Evolutionary conservation across 2,329 filamentous ascomycete genomes (phyloP).

Genomic region (Scedosporium apiospermum): DNA sequence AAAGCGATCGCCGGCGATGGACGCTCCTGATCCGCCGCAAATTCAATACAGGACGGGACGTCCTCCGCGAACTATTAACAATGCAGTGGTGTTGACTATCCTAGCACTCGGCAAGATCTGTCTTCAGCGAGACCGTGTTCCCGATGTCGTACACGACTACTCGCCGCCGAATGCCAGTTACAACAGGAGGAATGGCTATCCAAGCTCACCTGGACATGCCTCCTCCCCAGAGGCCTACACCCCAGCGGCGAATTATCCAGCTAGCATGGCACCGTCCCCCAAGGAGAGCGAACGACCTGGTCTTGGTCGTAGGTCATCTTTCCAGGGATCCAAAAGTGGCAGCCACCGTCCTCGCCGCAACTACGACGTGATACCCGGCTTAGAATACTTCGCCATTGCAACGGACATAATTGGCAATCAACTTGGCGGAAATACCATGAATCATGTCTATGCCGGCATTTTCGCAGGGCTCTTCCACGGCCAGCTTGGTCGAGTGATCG

Average conservation of each 20-base stretch:
- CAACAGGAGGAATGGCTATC: conserved; percentile 29
- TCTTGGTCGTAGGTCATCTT: conserved; percentile 40
- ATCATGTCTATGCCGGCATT: conserved; percentile 76
- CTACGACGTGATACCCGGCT: conserved; percentile 75
- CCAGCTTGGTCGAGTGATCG: conserved; percentile 75
- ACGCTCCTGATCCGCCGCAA: conserved; percentile 21
- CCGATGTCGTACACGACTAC: conserved; percentile 40
- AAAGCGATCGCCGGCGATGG: conserved; percentile 41
- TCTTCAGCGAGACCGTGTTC: conserved; percentile 40
- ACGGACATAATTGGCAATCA: conserved; percentile 79
- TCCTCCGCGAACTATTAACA: conserved; percentile 61
- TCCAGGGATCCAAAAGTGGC: conserved; percentile 28
- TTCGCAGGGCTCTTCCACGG: conserved; percentile 83
- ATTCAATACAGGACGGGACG: conserved; percentile 29
- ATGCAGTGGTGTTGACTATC: conserved; percentile 72
- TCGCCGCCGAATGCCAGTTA: neutral
- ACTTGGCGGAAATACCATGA: conserved; percentile 66
- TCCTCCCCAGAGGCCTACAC: conserved; percentile 39
- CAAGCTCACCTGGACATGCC: conserved; percentile 4
- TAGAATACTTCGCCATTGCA: conserved; percentile 83
- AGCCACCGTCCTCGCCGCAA: conserved; percentile 42
- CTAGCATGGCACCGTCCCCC: conserved; percentile 38
- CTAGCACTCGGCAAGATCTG: conserved; percentile 84
- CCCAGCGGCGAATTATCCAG: conserved; percentile 22
- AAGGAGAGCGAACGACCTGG: conserved; percentile 36